Evolutionary conservation across 352 stramenopile genomes (phyloP).

Genomic region (Pythium aphanidermatum): DNA sequence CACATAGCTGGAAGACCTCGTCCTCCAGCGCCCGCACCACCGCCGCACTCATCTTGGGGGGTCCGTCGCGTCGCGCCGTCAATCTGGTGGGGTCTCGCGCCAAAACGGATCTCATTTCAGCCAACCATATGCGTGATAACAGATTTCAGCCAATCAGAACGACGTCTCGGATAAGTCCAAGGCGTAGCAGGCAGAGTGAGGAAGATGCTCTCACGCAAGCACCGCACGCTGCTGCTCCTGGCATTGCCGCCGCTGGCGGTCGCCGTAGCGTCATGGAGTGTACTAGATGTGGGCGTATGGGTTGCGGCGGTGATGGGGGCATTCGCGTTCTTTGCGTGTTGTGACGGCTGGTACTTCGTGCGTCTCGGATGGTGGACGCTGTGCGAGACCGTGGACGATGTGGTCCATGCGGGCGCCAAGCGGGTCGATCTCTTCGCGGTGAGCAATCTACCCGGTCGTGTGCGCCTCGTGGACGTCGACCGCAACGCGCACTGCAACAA

Average conservation of each 20-base stretch:
- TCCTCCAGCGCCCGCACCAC: slow-evolving; percentile 38
- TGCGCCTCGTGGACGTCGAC: slow-evolving; percentile 68
- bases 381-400: slow-evolving; percentile 17
- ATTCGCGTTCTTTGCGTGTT: slow-evolving; percentile 57
- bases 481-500: slow-evolving; percentile 87
- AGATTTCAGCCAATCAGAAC: slow-evolving; percentile 14
- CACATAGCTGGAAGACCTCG: slow-evolving; percentile 31
- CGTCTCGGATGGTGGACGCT: slow-evolving; percentile 20
- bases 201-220: slow-evolving; percentile 31
- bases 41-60: slow-evolving; percentile 21
- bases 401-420: slow-evolving; percentile 10
- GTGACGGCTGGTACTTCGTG: slow-evolving; percentile 80
- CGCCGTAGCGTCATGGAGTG: slow-evolving; percentile 4
- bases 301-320: slow-evolving; percentile 16
- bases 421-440: slow-evolving; percentile 44
- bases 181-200: too few species aligned
- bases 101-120: background rate
- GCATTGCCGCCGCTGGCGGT: slow-evolving; percentile 31
- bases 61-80: background rate
- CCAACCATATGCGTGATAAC: background rate
- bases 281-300: background rate
- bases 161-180: background rate
- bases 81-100: background rate
- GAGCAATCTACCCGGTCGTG: slow-evolving; percentile 37
- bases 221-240: slow-evolving; percentile 46